These are phyloP conservation scores for Byssothecium circinans DNA, from an alignment of 2,329 filamentous ascomycete species.

Conservation along the genomic window DNA sequence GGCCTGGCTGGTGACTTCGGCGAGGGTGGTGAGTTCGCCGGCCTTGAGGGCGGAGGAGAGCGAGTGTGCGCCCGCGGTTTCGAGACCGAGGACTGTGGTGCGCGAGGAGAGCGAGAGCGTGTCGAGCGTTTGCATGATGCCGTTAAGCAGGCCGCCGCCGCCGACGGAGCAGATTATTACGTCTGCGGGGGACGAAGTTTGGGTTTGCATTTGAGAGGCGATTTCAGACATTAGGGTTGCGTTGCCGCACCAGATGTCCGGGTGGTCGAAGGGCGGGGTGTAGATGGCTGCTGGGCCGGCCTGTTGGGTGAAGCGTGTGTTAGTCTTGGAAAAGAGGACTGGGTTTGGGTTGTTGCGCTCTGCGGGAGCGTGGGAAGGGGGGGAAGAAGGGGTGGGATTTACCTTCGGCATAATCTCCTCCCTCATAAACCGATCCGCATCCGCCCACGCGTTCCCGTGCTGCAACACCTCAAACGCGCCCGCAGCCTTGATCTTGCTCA, in stretches of 20 bases:
- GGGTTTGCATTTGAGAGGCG: conserved; percentile 42
- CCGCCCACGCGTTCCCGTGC: conserved; percentile 66
- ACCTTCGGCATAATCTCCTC: conserved; percentile 55
- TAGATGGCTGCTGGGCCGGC: conserved; percentile 55
- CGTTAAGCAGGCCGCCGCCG: conserved; percentile 78
- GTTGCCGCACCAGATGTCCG: conserved; percentile 68
- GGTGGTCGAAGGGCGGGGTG: conserved; percentile 70
- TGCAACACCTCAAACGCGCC: conserved; percentile 70
- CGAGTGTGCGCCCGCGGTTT: conserved; percentile 74
- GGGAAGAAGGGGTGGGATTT: conserved; percentile 7
- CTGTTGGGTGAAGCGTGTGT: conserved; percentile 24
- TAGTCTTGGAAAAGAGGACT: too few species aligned
- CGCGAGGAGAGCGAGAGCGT: conserved; percentile 32
- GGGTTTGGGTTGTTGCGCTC: neutral
- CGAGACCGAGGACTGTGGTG: conserved; percentile 66
- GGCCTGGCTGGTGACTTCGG: conserved; percentile 73
- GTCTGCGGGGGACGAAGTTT: conserved; percentile 55
- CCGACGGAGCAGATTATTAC: conserved; percentile 77
- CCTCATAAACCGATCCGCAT: conserved; percentile 69
- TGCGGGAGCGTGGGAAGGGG: too few species aligned
- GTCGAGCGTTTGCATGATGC: conserved; percentile 70
- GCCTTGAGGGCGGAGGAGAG: conserved; percentile 64
- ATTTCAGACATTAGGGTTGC: conserved; percentile 60
- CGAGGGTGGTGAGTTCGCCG: conserved; percentile 62
- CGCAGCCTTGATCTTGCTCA: conserved; percentile 68